Percentiles rank a stretch among this genome's conserved stretches.
These are phyloP conservation scores for Nannochloropsis salina DNA, from an alignment of 108 stramenopile genomes.

Conservation along the genomic window DNA sequence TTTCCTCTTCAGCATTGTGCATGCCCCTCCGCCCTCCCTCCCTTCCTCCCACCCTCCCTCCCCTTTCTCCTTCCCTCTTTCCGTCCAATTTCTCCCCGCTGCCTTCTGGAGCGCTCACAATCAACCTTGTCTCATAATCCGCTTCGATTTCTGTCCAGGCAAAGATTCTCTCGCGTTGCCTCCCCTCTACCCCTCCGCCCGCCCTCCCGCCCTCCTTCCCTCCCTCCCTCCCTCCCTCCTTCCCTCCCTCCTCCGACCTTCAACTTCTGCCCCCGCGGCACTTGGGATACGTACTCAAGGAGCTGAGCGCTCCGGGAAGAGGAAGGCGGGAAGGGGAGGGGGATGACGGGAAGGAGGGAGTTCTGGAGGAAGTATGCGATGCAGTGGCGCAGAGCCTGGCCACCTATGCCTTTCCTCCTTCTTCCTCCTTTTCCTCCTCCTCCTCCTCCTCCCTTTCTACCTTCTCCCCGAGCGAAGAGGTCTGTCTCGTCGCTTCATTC, in stretches of 20 bases:
- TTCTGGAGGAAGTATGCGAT: not conserved
- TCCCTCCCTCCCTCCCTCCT: not conserved
- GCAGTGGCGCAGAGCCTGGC: not conserved
- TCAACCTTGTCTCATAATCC: not conserved
- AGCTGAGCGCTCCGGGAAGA: not conserved
- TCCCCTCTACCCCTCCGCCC: not conserved
- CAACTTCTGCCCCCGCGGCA: not conserved
- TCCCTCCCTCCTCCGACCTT: not conserved
- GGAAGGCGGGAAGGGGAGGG: not conserved
- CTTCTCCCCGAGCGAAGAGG: not conserved
- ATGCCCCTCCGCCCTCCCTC: too few relatives aligned
- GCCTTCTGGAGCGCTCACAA: not conserved
- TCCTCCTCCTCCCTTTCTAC: not conserved
- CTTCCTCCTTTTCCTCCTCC: not conserved
- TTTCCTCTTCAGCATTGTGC: too few relatives aligned
- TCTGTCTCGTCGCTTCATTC: too few relatives aligned
- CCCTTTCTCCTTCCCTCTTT: not conserved
- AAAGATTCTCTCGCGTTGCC: not conserved
- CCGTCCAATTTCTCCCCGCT: not conserved
- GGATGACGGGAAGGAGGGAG: not conserved
- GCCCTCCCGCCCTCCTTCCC: not conserved
- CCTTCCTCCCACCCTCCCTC: too few relatives aligned
- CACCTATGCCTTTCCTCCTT: not conserved
- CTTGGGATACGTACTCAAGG: not conserved
- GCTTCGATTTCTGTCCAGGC: not conserved